phyloP scores from a whole-genome alignment of 345 rosid genomes.

The Ricinus communis region DNA sequence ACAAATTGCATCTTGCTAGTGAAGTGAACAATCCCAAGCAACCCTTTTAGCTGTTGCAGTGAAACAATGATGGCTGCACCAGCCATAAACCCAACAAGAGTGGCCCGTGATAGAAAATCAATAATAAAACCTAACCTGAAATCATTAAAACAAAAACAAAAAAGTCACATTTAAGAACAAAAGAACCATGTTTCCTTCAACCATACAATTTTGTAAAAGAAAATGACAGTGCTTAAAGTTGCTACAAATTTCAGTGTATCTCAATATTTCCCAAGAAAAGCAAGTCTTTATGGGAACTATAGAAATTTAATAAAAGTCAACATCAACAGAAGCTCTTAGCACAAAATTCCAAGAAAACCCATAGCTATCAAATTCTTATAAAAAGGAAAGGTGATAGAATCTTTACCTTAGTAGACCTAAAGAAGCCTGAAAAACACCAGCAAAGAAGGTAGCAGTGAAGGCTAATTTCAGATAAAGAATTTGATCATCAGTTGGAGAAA shows the following conservation, averaged over 20 bases:
- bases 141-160: conserved; percentile 15
- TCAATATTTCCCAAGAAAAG: too few relatives aligned
- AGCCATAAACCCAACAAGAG: conserved; percentile 92
- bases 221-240: neutral
- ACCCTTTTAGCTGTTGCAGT: conserved; percentile 87
- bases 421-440: conserved; percentile 91
- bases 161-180: neutral
- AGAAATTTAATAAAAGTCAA: too few relatives aligned
- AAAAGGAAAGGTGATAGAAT: neutral
- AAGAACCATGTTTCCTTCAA: neutral
- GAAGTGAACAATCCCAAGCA: conserved; percentile 95
- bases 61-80: conserved; percentile 97
- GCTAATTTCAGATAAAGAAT: conserved; percentile 76
- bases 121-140: conserved; percentile 90
- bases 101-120: conserved; percentile 96
- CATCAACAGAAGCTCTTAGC: neutral
- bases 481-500: conserved; percentile 60
- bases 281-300: too few relatives aligned
- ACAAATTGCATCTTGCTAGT: conserved; percentile 81
- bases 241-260: neutral
- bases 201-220: neutral
- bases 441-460: conserved; percentile 95
- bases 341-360: neutral
- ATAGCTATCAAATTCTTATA: neutral
- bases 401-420: conserved; percentile 77